Evolutionary conservation across 768 basidiomycete species (phyloP), one percentile per base, ranked within the genome.

Genomic region (Suillus bovinus): DNA sequence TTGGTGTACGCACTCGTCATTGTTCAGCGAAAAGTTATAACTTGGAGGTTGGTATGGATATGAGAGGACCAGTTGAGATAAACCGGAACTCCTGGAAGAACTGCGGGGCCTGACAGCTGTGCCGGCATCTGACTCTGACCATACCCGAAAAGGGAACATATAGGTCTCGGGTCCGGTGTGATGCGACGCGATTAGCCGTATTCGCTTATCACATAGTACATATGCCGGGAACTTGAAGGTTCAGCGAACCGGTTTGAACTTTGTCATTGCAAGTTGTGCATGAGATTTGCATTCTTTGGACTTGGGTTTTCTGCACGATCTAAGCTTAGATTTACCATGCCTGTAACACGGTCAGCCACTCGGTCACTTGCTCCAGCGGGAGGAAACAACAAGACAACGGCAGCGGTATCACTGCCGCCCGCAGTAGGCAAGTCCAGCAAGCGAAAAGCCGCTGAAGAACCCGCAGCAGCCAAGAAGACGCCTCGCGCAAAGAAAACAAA

Each of bases 321-420:
- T 24, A 54, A 8, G 34, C 22, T 38, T 27, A 39, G 38, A 56
- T 39, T 63, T 61, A 70, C 5, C 11, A 80, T 80, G 79, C 76
- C 74, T 55, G 67, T 70, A 46, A 76, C 76, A 16, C 76, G 76
- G 42, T 77, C 76, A 57, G 58, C 69, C 50, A 74, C 62, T 59
- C 72, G 76, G 46, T 57, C 64, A 27, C 31, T 52, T 27, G 5
- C 36, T 10, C 53, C 60, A 9, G 53, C 33, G 7, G 36, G 60
- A 34, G 29, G 68, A 55, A 24, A 52, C 55, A 27, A 55, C 34
- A 62, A 31, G 53, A 41, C 60, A 52, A 61, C 44, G 42, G 39
- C 60, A 49, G 16, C 24, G 24, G 24, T 17, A 16, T 27, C 24
- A 60, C 33, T 41, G 14, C 16, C 49, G 14, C 16, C 39, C 22